Evolutionary conservation across 371 early-diverging fungal species (phyloP).

Genomic region (Apophysomyces elegans): DNA sequence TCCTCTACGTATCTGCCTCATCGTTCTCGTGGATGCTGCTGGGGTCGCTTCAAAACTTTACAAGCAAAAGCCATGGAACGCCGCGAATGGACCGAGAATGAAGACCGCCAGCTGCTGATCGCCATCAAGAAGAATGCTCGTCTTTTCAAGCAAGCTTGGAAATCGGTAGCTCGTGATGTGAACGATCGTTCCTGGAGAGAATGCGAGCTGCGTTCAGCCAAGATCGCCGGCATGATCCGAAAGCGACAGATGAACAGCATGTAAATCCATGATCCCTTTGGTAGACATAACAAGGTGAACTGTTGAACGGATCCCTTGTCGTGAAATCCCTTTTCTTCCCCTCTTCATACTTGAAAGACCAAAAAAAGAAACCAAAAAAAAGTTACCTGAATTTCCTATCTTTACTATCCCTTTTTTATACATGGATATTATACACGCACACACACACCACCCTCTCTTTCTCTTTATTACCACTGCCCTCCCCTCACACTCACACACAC

Average conservation of each 20-base stretch:
- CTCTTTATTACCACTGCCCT: no score
- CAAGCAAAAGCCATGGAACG: slow-evolving; percentile 35
- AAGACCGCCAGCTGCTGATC: slow-evolving; percentile 31
- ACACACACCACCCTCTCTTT: no score
- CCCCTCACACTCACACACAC: neutral
- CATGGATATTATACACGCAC: slow-evolving; percentile 1
- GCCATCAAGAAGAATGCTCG: slow-evolving; percentile 39
- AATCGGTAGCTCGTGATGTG: slow-evolving; percentile 39
- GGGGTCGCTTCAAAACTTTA: slow-evolving; percentile 50
- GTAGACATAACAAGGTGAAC: neutral
- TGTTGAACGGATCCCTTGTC: slow-evolving; percentile 8
- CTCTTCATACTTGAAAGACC: neutral
- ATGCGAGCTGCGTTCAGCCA: slow-evolving; percentile 34
- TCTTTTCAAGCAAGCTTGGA: slow-evolving; percentile 51
- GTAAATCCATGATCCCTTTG: slow-evolving; percentile 16
- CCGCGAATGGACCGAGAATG: slow-evolving; percentile 34
- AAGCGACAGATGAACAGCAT: slow-evolving; percentile 18
- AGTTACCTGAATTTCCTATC: neutral
- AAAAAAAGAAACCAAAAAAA: neutral
- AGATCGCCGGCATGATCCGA: slow-evolving; percentile 30
- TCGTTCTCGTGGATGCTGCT: slow-evolving; percentile 50
- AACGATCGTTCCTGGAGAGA: slow-evolving; percentile 42
- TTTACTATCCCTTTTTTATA: neutral
- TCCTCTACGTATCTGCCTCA: slow-evolving; percentile 48
- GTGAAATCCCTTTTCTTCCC: neutral